Conservation (phyloP, 208 protist genomes). For the Wallacemonas sp. region DNA sequence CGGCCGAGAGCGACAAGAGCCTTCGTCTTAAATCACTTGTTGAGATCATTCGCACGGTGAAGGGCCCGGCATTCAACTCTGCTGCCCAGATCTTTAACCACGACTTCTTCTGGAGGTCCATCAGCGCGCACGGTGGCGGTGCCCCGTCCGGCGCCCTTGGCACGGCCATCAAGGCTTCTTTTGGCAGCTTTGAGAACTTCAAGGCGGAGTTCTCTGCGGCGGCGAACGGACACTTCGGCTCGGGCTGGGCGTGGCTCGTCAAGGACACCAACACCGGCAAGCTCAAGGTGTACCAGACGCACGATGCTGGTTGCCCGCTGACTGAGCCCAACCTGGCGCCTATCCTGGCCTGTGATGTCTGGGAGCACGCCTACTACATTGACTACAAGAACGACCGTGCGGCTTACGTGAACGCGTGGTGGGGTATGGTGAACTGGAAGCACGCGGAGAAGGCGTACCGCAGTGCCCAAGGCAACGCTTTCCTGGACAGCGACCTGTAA, state of each 20-base stretch:
- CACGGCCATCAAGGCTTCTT: constrained; percentile 54
- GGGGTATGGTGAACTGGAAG: constrained; percentile 95
- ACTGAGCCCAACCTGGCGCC: constrained; percentile 14
- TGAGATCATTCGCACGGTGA: constrained; percentile 54
- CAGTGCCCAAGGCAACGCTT: constrained; percentile 9
- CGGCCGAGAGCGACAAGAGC: constrained; percentile 27
- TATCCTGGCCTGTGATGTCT: constrained; percentile 82
- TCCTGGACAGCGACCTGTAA: constrained; percentile 26
- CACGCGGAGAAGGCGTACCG: constrained; percentile 25
- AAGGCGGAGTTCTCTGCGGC: constrained; percentile 73
- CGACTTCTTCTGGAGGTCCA: constrained; percentile 85
- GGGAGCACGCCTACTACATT: constrained; percentile 97
- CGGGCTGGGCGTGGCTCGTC: constrained; percentile 88
- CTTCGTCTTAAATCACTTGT: constrained; percentile 46
- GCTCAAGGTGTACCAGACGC: constrained; percentile 45
- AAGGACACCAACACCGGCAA: constrained; percentile 50
- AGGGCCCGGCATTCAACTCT: constrained; percentile 71
- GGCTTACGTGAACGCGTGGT: constrained; percentile 90
- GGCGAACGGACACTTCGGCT: constrained; percentile 81
- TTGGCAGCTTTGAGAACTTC: constrained; percentile 75
- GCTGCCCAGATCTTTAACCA: constrained; percentile 87
- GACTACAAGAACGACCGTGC: constrained; percentile 93
- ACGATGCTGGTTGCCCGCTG: constrained; percentile 49
- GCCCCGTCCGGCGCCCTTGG: constrained; percentile 38
- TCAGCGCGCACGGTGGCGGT: constrained; percentile 42